Conservation (phyloP, 208 protist species). For the Naegleria gruberi region DNA sequence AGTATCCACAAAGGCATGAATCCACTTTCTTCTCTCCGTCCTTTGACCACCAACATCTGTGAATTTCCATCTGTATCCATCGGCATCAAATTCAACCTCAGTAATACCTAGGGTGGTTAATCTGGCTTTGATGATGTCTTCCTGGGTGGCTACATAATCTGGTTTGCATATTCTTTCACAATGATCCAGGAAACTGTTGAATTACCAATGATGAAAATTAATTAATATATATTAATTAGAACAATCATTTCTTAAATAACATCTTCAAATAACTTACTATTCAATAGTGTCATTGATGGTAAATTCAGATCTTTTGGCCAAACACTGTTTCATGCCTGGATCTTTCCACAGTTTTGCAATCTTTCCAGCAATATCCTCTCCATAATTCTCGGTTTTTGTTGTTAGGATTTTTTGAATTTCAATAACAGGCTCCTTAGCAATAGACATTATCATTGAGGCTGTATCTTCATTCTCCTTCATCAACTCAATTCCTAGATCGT, state of each 20-base stretch:
- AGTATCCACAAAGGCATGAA: constrained; percentile 30
- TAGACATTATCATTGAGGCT: neutral
- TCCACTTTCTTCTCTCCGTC: constrained; percentile 38
- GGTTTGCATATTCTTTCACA: neutral
- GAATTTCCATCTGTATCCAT: constrained; percentile 2
- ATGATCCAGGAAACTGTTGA: neutral
- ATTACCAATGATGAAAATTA: too few species aligned
- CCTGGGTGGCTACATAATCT: constrained; percentile 25
- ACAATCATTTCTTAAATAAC: too few species aligned
- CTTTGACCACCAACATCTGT: constrained; percentile 34
- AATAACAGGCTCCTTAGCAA: neutral
- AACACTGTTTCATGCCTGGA: constrained; percentile 36
- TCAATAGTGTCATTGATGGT: constrained; percentile 46
- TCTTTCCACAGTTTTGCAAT: constrained; percentile 48
- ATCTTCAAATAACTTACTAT: too few species aligned
- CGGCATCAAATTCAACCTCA: constrained; percentile 11
- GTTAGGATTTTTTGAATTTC: neutral
- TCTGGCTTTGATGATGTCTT: constrained; percentile 26
- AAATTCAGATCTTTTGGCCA: constrained; percentile 38
- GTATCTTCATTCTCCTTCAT: neutral
- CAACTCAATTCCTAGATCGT: neutral
- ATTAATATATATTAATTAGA: too few species aligned
- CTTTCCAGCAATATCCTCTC: constrained; percentile 39
- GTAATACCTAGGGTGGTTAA: constrained; percentile 22
- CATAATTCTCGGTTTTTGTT: constrained; percentile 39